Conservation (phyloP, 108 stramenopile genomes). For the Phaeodactylum tricornutum region DNA sequence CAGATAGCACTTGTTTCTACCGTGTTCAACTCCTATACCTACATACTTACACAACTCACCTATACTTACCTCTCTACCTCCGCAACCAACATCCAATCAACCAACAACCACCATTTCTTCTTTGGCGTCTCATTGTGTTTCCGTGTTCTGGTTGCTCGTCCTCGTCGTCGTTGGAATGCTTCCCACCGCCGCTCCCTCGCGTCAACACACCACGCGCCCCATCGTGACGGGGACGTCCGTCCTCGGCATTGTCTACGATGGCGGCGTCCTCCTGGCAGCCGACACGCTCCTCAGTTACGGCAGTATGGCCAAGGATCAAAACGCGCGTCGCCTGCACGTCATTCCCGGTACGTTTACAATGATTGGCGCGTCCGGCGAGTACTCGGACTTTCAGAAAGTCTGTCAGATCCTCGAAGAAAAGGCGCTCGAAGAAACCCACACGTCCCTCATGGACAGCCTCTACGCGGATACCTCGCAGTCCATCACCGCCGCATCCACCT, state of each 20-base stretch:
- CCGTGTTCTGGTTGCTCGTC: too few species aligned
- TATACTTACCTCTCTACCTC: too few species aligned
- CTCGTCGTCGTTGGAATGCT: too few species aligned
- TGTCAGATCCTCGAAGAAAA: constrained; percentile 58
- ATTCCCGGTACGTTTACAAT: constrained; percentile 68
- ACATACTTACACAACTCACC: too few species aligned
- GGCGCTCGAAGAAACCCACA: constrained; percentile 59
- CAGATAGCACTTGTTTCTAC: too few species aligned
- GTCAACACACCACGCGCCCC: constrained; percentile 71
- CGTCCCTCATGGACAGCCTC: constrained; percentile 41
- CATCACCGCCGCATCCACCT: constrained; percentile 58
- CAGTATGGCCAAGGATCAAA: constrained; percentile 90
- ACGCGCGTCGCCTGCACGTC: constrained; percentile 65
- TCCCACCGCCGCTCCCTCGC: too few species aligned
- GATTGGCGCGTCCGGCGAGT: constrained; percentile 91
- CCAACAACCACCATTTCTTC: too few species aligned
- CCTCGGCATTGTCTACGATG: constrained; percentile 86
- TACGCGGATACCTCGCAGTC: constrained; percentile 42
- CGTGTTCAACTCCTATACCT: too few species aligned
- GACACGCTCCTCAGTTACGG: constrained; percentile 96
- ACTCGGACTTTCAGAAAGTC: constrained; percentile 90
- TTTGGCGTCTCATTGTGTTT: too few species aligned
- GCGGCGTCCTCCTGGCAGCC: constrained; percentile 95
- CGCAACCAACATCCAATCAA: too few species aligned
- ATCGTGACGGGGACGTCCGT: constrained; percentile 98